Percentiles rank a stretch among this genome's conserved stretches.
Conservation (phyloP, 2,329 filamentous ascomycete species). For the Aspergillus melleus region DNA sequence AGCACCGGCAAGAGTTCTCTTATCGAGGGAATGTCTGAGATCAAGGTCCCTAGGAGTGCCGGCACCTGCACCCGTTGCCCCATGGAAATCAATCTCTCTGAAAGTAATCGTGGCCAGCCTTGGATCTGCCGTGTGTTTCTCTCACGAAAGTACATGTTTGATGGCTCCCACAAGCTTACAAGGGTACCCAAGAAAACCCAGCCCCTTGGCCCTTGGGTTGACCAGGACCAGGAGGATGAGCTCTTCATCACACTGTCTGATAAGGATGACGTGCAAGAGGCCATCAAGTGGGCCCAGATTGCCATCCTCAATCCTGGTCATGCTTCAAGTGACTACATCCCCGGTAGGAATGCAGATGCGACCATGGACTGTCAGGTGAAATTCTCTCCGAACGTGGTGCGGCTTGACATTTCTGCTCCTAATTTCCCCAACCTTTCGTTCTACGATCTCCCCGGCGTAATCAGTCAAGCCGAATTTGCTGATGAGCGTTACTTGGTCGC, state of each 20-base stretch:
- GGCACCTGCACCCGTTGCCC: slow-evolving; percentile 80
- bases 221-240: slow-evolving; percentile 46
- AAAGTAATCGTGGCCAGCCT: slow-evolving; percentile 41
- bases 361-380: slow-evolving; percentile 52
- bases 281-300: slow-evolving; percentile 72
- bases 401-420: slow-evolving; percentile 72
- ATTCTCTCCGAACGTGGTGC: slow-evolving; percentile 80
- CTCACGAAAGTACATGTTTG: slow-evolving; percentile 63
- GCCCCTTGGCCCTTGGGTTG: slow-evolving; percentile 67
- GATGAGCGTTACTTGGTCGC: slow-evolving; percentile 68
- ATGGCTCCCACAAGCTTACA: slow-evolving; percentile 35
- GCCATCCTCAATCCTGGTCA: slow-evolving; percentile 70
- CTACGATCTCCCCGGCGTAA: slow-evolving; percentile 82
- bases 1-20: slow-evolving; percentile 76
- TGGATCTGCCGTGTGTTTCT: slow-evolving; percentile 72
- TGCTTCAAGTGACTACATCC: slow-evolving; percentile 56
- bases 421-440: slow-evolving; percentile 74
- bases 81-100: slow-evolving; percentile 71
- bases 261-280: slow-evolving; percentile 63
- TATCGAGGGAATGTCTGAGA: slow-evolving; percentile 62
- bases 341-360: slow-evolving; percentile 45
- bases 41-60: slow-evolving; percentile 68
- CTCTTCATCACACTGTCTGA: slow-evolving; percentile 65
- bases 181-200: slow-evolving; percentile 52
- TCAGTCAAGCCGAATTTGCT: slow-evolving; percentile 65